phyloP scores from a whole-genome alignment of 805 yeast species.

The Danielozyma ontarioensis region DNA sequence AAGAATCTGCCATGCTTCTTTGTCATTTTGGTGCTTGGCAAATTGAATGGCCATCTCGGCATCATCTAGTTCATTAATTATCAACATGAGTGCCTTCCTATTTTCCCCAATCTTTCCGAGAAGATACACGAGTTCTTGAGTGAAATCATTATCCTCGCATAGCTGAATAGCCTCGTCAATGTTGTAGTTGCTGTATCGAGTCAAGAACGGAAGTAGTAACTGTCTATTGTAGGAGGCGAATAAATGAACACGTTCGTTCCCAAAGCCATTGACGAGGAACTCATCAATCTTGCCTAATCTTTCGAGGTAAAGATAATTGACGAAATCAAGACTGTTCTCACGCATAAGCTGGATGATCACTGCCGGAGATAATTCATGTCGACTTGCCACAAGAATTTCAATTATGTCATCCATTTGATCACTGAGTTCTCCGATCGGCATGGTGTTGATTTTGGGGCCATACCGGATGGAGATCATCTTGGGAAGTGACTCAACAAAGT shows the following conservation, averaged over 20 bases:
- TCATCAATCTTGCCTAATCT: constrained; percentile 54
- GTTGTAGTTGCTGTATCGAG: constrained; percentile 55
- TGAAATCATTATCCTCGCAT: constrained; percentile 50
- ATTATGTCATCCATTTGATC: constrained; percentile 41
- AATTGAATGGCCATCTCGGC: constrained; percentile 78
- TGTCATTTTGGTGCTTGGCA: constrained; percentile 62
- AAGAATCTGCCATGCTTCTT: constrained; percentile 76
- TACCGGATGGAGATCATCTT: constrained; percentile 43
- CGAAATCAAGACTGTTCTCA: constrained; percentile 35
- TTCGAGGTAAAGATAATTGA: constrained; percentile 64
- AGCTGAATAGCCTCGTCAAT: constrained; percentile 64
- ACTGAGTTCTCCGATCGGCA: constrained; percentile 39
- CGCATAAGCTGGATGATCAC: constrained; percentile 46
- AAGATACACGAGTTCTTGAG: constrained; percentile 73
- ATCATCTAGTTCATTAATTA: constrained; percentile 72
- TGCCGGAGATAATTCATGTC: constrained; percentile 60
- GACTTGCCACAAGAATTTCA: constrained; percentile 51
- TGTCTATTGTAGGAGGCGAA: constrained; percentile 58
- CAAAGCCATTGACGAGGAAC: constrained; percentile 49
- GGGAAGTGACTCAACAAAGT: constrained; percentile 46
- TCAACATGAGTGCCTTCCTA: constrained; percentile 66
- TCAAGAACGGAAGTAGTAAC: constrained; percentile 56
- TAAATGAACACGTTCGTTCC: constrained; percentile 61
- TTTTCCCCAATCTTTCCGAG: constrained; percentile 81
- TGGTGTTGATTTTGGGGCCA: constrained; percentile 20